Base-by-base conservation (phyloP, 2,329 filamentous ascomycete genomes). In the Coniella lustricola region DNA sequence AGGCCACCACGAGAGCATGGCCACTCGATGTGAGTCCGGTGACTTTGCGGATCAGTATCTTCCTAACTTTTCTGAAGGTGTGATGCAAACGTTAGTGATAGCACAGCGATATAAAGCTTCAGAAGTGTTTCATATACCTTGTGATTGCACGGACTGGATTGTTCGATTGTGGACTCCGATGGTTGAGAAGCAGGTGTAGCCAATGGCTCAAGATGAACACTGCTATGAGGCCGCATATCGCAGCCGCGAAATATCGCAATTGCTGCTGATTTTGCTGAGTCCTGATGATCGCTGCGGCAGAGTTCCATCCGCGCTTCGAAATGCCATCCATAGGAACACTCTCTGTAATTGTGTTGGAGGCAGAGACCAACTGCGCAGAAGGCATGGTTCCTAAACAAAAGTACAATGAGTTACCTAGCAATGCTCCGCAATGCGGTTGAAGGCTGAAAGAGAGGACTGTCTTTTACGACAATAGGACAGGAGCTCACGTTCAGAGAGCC, bases 11-110 rank as follows among this genome's bases (percentile, higher is more conserved):
- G 7, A 66, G 44, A 5, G 59, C 61, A 51, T 67, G 63, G 2
- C 64, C 64, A 2, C 59, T 57, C 3, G 64, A 66, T 29, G 57
- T 59, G 50, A 67, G 61, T 1, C 61, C 62, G 2, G 62, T 59
- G 2, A 61, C 52, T 37, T 58, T 61, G 8, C 62, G 57, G 22
- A 65, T 53, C 5, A 66, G 53, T 3, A 63, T 14, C 14, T 60
- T 65, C 25, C 64, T 60, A 7, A 53, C 45, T 9, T 54, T 46
- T 36, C 61, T 63, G 25, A 9, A n/a, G n/a, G 12, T 16, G 2
- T 25, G 16, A 16, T 12, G 14, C 17, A 14, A 14, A 46, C 2
- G 43, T 33, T 8, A 14, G 18, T 2, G 37, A 25, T 7, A 13
- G 14, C 13, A 29, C 13, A n/a, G 3, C 16, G 14, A 16, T 21